Conservation (phyloP, 306 rosid species). For the Cicer judaicum region DNA sequence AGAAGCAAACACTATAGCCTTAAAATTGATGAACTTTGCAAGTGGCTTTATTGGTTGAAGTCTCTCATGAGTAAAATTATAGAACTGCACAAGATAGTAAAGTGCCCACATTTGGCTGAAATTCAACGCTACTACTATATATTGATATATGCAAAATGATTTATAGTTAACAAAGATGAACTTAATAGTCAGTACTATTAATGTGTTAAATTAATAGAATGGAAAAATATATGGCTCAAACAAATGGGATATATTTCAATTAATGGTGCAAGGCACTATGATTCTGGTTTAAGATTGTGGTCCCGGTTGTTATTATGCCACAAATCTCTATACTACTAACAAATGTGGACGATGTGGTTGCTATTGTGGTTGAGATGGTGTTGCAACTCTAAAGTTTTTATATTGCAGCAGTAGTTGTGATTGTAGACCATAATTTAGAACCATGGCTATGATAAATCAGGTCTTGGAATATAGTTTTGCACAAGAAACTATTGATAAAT, state of each 20-base stretch:
- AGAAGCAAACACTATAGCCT: slow-evolving; percentile 95
- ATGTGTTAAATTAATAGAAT: background rate
- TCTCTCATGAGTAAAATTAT: slow-evolving; percentile 74
- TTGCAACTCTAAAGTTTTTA: too few relatives aligned
- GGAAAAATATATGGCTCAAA: slow-evolving; percentile 12
- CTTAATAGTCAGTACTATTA: background rate
- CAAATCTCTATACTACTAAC: too few relatives aligned
- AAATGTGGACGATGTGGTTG: too few relatives aligned
- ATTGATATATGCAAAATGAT: slow-evolving; percentile 68
- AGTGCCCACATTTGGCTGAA: slow-evolving; percentile 98
- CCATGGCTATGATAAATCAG: too few relatives aligned
- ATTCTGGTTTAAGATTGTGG: background rate
- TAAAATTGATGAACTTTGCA: slow-evolving; percentile 92
- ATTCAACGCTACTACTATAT: slow-evolving; percentile 73
- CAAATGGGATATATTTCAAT: background rate
- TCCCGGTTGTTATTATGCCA: too few relatives aligned
- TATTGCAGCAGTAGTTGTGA: too few relatives aligned
- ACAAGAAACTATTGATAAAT: too few relatives aligned
- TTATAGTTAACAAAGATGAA: slow-evolving; percentile 8
- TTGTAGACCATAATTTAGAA: too few relatives aligned
- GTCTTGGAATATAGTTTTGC: too few relatives aligned
- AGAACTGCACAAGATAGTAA: slow-evolving; percentile 89
- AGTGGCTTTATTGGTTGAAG: slow-evolving; percentile 84
- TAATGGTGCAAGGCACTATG: background rate
- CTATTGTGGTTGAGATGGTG: too few relatives aligned